Percentiles rank a stretch among this genome's conserved stretches.
phyloP scores from a whole-genome alignment of 1,284 basidiomycete species.

The Exobasidium cylindrosporum region DNA sequence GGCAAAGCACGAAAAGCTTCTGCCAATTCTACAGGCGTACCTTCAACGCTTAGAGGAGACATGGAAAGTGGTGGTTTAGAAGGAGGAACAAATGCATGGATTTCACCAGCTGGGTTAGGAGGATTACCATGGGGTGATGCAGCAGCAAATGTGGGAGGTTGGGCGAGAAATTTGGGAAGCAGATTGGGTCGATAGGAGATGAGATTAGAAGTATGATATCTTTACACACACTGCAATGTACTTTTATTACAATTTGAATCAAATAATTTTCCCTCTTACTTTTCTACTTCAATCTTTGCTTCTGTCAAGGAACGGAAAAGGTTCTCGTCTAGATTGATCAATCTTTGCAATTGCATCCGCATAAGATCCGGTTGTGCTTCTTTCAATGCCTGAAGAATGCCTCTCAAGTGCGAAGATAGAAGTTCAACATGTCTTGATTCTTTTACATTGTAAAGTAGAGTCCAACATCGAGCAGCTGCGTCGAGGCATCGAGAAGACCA shows the following conservation, averaged over 20 bases:
- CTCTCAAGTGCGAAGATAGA: neutral
- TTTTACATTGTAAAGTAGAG: neutral
- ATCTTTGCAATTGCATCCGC: neutral
- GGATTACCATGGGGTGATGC: slow-evolving; percentile 10
- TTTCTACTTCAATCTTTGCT: too few relatives aligned
- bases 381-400: neutral
- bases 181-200: neutral
- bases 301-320: neutral
- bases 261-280: too few relatives aligned
- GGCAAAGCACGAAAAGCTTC: slow-evolving; percentile 17
- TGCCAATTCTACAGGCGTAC: neutral
- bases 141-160: slow-evolving; percentile 10
- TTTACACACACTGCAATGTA: too few relatives aligned
- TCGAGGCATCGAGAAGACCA: neutral
- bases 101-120: slow-evolving; percentile 1
- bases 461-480: neutral
- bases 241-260: too few relatives aligned
- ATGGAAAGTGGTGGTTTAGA: neutral
- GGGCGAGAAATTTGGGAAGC: neutral
- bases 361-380: neutral
- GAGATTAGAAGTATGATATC: neutral
- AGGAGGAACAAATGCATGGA: neutral
- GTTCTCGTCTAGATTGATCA: neutral
- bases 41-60: neutral
- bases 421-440: neutral